phyloP scores from a whole-genome alignment of 2,329 filamentous ascomycete species.

The Talaromyces sp. region DNA sequence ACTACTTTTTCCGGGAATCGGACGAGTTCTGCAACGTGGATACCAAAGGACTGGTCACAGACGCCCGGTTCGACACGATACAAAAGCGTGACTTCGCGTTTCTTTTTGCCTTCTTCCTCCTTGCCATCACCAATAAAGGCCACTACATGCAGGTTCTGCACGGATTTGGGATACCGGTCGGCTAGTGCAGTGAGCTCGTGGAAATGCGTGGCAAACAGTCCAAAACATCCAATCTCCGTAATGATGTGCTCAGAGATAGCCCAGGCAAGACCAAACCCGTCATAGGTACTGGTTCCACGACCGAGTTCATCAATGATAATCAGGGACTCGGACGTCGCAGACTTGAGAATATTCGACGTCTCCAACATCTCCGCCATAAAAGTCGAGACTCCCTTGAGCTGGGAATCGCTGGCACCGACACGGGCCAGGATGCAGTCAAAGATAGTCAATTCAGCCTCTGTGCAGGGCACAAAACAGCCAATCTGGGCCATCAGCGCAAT shows the following conservation, averaged over 20 bases:
- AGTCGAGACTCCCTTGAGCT: constrained; percentile 94
- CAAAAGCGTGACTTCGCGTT: constrained; percentile 81
- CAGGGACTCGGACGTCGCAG: constrained; percentile 85
- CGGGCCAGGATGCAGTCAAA: constrained; percentile 96
- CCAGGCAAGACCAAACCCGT: constrained; percentile 98
- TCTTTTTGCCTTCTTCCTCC: constrained; percentile 46
- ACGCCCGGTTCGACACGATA: constrained; percentile 96
- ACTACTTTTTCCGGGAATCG: constrained; percentile 96
- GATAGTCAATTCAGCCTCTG: constrained; percentile 84
- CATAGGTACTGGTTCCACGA: constrained; percentile 94
- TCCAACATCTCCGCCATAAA: constrained; percentile 99
- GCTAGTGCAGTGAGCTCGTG: constrained; percentile 91
- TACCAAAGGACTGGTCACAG: constrained; percentile 96
- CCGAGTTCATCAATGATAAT: constrained; percentile 99
- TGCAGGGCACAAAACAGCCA: constrained; percentile 91
- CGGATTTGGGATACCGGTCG: constrained; percentile 73
- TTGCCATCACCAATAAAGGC: constrained; percentile 69
- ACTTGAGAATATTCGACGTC: constrained; percentile 96
- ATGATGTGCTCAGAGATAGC: constrained; percentile 97
- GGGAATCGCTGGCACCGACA: constrained; percentile 91
- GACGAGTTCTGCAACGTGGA: constrained; percentile 95
- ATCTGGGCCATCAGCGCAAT: constrained; percentile 97
- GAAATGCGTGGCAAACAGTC: constrained; percentile 96
- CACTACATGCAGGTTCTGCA: constrained; percentile 90
- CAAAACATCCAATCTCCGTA: constrained; percentile 88